Conservation (phyloP, 2,329 filamentous ascomycete genomes). For the Helotiales sp. region DNA sequence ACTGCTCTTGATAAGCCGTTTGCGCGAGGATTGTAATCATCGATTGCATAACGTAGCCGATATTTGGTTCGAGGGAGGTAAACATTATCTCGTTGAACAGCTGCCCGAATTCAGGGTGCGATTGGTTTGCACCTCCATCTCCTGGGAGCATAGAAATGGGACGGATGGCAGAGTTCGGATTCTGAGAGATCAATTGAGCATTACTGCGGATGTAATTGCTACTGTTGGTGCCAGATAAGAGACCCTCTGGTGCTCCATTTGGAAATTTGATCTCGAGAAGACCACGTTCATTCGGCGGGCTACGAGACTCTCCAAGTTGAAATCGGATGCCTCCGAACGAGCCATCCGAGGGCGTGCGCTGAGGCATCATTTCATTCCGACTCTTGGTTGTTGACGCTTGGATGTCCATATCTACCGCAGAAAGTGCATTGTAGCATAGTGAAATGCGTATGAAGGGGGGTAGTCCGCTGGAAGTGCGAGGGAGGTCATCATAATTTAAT, state of each 20-base stretch:
- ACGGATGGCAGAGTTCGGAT: neutral
- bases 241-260: neutral
- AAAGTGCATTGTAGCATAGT: neutral
- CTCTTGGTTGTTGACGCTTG: neutral
- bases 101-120: neutral
- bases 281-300: neutral
- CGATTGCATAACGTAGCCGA: neutral
- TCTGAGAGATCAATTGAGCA: neutral
- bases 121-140: neutral
- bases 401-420: neutral
- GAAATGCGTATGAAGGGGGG: neutral
- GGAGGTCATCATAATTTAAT: neutral
- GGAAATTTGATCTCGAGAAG: neutral
- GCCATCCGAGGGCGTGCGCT: neutral
- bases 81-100: neutral
- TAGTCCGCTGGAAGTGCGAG: neutral
- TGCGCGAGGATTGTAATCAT: neutral
- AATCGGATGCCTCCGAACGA: neutral
- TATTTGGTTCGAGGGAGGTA: neutral
- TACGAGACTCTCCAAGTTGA: neutral
- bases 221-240: neutral
- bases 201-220: neutral
- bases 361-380: neutral
- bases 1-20: neutral
- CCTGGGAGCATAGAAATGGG: neutral